These are phyloP conservation scores for Colletotrichum tamarilloi DNA, from an alignment of 2,329 filamentous ascomycete genomes.

Conservation along the genomic window DNA sequence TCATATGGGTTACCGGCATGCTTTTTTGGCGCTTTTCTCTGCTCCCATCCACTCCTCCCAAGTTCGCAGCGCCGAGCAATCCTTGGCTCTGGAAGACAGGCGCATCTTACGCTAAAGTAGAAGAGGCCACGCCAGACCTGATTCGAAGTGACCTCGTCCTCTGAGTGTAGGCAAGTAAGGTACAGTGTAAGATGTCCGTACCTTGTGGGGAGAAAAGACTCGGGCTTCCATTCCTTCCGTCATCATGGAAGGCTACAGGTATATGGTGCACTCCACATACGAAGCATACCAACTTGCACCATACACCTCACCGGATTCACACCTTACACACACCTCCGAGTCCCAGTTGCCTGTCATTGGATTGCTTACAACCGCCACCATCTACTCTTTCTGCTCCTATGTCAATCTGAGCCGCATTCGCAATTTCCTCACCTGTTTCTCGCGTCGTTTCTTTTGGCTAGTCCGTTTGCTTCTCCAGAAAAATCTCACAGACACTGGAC, in stretches of 20 bases:
- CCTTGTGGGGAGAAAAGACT: background rate
- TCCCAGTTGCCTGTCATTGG: background rate
- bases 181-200: background rate
- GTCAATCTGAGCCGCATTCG: slow-evolving; percentile 27
- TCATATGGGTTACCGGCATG: slow-evolving; percentile 3
- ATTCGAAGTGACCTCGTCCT: background rate
- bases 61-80: slow-evolving; percentile 7
- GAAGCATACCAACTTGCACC: background rate
- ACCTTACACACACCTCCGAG: background rate
- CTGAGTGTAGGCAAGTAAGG: too few species aligned
- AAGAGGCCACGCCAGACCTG: background rate
- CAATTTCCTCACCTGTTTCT: slow-evolving; percentile 26
- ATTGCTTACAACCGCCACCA: background rate
- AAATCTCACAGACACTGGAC: background rate
- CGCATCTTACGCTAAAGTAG: background rate
- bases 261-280: background rate
- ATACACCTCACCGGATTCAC: background rate
- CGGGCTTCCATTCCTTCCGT: background rate
- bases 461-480: background rate
- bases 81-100: background rate
- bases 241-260: background rate
- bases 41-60: slow-evolving; percentile 17
- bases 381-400: background rate
- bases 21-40: background rate
- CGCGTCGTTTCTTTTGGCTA: background rate